Evolutionary conservation across 1,139 yeast genomes (phyloP).

Genomic region (Yamadazyma spencermartinsiae): DNA sequence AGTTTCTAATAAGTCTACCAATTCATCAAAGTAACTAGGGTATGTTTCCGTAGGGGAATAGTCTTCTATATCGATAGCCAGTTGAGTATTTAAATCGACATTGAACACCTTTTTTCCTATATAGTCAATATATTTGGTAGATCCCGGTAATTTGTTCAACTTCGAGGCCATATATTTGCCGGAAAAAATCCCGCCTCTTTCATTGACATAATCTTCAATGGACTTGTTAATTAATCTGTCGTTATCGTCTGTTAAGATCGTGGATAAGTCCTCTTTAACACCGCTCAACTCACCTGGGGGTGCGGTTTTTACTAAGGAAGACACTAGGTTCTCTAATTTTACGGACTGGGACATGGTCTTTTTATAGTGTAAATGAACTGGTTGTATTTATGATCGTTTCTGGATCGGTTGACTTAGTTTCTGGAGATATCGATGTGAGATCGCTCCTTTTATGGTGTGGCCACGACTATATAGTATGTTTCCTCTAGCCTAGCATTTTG

Average conservation of each 20-base stretch:
- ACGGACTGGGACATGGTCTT: constrained; percentile 8
- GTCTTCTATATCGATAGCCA: constrained; percentile 54
- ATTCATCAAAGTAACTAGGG: constrained; percentile 32
- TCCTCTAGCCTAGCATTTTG: no score
- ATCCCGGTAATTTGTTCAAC: constrained; percentile 30
- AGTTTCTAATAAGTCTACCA: constrained; percentile 29
- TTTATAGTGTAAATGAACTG: not conserved
- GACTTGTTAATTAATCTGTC: constrained; percentile 28
- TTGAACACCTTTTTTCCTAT: constrained; percentile 52
- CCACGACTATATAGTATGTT: no score
- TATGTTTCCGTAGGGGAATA: constrained; percentile 24
- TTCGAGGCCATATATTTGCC: constrained; percentile 34
- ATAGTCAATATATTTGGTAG: constrained; percentile 42
- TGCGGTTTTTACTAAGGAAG: constrained; percentile 36
- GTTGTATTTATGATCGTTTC: not conserved
- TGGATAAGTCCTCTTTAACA: constrained; percentile 26
- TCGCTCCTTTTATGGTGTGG: no score
- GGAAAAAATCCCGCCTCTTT: constrained; percentile 33
- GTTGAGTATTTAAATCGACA: constrained; percentile 53
- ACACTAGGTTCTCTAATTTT: constrained; percentile 21
- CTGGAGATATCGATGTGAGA: no score
- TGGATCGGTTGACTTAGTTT: no score
- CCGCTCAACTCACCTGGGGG: constrained; percentile 45
- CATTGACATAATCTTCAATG: constrained; percentile 30
- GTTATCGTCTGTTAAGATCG: constrained; percentile 23